These are phyloP conservation scores for Dendrostoma leiphaemia DNA, from an alignment of 2,329 filamentous ascomycete genomes.

Conservation along the genomic window DNA sequence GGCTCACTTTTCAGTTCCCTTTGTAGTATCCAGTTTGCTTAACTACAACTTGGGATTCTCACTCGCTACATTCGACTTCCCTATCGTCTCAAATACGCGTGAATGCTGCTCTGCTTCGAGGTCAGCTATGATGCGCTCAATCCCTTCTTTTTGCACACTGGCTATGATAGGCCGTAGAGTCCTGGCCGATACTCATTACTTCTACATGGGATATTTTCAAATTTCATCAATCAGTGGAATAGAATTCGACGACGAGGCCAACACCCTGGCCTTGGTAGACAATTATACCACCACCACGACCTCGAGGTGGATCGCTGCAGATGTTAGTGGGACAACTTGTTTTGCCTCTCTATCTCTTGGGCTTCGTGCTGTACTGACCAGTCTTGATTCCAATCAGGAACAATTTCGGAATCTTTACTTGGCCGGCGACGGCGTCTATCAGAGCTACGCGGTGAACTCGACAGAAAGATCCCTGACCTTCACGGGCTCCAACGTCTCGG, in stretches of 20 bases:
- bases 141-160: not conserved
- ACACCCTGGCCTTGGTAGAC: constrained; percentile 22
- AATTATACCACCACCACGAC: constrained; percentile 21
- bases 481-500: constrained; percentile 27
- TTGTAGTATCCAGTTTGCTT: too few relatives aligned
- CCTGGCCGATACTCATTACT: constrained; percentile 2
- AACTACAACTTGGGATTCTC: too few relatives aligned
- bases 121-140: not conserved
- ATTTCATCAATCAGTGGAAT: constrained; percentile 22
- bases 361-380: too few relatives aligned
- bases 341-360: too few relatives aligned
- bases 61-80: too few relatives aligned
- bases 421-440: constrained; percentile 18
- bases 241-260: constrained; percentile 29
- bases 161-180: not conserved
- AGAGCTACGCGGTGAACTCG: constrained; percentile 21
- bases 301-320: constrained; percentile 24
- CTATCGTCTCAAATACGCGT: too few relatives aligned
- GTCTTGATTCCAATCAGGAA: not conserved
- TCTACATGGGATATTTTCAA: constrained; percentile 4
- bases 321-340: constrained; percentile 22
- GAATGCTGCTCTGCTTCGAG: too few relatives aligned
- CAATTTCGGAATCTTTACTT: constrained; percentile 21
- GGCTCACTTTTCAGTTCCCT: too few relatives aligned
- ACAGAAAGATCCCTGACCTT: constrained; percentile 11